Evolutionary conservation across 768 basidiomycete species (phyloP).

Genomic region (Kwoniella dejecticola): DNA sequence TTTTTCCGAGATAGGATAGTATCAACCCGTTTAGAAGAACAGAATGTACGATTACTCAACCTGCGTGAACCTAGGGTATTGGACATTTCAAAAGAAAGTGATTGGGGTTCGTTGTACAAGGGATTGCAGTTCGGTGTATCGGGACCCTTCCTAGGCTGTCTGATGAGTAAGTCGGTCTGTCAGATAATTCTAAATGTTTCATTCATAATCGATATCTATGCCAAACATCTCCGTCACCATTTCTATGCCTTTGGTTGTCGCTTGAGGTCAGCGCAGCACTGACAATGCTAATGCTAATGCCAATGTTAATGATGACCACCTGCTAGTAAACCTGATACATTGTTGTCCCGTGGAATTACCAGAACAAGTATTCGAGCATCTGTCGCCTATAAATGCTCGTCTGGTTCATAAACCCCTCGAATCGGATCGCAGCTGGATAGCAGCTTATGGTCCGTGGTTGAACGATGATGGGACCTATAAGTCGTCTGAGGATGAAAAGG

Average conservation of each 20-base stretch:
- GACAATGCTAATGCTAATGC: no score
- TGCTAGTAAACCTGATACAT: conserved; percentile 38
- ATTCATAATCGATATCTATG: no score
- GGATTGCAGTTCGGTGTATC: neutral
- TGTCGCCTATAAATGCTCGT: conserved; percentile 20
- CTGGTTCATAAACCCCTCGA: conserved; percentile 6
- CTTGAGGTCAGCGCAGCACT: no score
- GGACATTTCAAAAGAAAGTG: conserved; percentile 25
- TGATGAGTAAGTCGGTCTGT: conserved; percentile 28
- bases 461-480: conserved; percentile 37
- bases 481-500: conserved; percentile 31
- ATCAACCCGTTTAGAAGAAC: neutral
- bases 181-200: no score
- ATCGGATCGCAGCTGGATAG: conserved; percentile 28
- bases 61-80: conserved; percentile 17
- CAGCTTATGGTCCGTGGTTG: conserved; percentile 34
- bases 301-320: neutral
- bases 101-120: conserved; percentile 20
- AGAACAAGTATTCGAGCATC: conserved; percentile 34
- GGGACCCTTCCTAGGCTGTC: conserved; percentile 17
- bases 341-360: conserved; percentile 29
- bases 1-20: conserved; percentile 2
- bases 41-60: conserved; percentile 5
- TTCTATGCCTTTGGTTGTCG: no score
- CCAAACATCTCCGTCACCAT: no score